Percentiles rank a stretch among this genome's conserved stretches.
phyloP scores from a whole-genome alignment of 257 asterid species.

The Datura wrightii region DNA sequence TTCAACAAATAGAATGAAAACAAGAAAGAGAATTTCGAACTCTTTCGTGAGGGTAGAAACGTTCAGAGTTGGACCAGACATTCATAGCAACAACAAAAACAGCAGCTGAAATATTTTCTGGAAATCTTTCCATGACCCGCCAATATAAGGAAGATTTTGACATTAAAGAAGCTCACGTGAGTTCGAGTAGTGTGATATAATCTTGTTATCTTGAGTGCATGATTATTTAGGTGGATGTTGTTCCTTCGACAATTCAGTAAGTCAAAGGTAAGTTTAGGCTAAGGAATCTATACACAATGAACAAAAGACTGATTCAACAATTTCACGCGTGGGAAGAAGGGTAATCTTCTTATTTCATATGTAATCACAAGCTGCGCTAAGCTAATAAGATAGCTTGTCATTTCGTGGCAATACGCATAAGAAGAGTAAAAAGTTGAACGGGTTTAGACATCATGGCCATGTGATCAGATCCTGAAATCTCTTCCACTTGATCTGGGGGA shows the following conservation, averaged over 20 bases:
- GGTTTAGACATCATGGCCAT: slow-evolving; percentile 52
- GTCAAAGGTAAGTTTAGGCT: not conserved
- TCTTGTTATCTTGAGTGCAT: not conserved
- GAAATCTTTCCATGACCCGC: not conserved
- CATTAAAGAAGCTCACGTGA: not conserved
- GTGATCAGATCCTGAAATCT: slow-evolving; percentile 47
- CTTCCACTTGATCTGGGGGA: slow-evolving; percentile 35
- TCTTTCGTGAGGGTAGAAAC: too few species aligned
- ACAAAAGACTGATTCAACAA: not conserved
- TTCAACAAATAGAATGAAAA: too few species aligned
- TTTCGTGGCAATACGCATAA: slow-evolving; percentile 30
- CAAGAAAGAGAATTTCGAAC: too few species aligned
- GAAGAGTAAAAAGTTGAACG: slow-evolving; percentile 36
- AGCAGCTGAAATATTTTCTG: not conserved
- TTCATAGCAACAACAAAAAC: too few species aligned
- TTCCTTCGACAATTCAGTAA: not conserved
- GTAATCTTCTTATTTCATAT: not conserved
- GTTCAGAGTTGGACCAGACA: too few species aligned
- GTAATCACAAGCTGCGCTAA: not conserved
- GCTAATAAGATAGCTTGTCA: not conserved
- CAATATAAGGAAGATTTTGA: not conserved
- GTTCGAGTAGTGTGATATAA: not conserved
- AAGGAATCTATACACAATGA: not conserved
- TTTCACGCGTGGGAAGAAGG: not conserved
- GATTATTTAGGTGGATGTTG: not conserved